Conservation (phyloP, 2,329 filamentous ascomycete species). For the Xylaria sp. region DNA sequence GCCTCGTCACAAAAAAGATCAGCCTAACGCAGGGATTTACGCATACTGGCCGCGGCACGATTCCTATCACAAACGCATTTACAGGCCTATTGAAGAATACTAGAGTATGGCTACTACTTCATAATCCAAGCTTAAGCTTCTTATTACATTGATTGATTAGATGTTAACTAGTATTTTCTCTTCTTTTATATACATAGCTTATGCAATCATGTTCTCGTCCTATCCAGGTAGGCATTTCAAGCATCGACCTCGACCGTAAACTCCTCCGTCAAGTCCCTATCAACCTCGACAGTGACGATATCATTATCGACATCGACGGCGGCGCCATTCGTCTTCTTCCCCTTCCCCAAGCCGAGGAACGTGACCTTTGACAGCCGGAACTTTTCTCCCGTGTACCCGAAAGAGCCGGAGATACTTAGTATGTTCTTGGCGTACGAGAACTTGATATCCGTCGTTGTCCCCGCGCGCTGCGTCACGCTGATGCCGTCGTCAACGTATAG, state of each 20-base stretch:
- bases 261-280: slow-evolving; percentile 40
- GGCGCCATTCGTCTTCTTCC: not conserved
- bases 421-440: slow-evolving; percentile 67
- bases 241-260: slow-evolving; percentile 42
- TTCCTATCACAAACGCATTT: not conserved
- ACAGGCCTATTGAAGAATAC: not conserved
- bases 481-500: slow-evolving; percentile 84
- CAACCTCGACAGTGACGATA: slow-evolving; percentile 37
- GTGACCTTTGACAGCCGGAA: slow-evolving; percentile 59
- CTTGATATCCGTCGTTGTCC: slow-evolving; percentile 66
- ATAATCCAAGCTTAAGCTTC: not conserved
- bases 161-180: not conserved
- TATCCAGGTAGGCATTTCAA: not conserved
- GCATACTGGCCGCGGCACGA: not conserved
- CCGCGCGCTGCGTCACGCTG: slow-evolving; percentile 65
- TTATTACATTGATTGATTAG: slow-evolving; percentile 10
- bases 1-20: not conserved
- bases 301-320: slow-evolving; percentile 29
- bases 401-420: slow-evolving; percentile 62
- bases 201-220: not conserved
- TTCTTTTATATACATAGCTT: not conserved
- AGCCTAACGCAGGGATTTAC: not conserved
- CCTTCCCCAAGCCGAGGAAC: slow-evolving; percentile 54
- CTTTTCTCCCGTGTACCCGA: slow-evolving; percentile 57
- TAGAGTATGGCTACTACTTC: not conserved